Percentiles rank a stretch among this genome's conserved stretches.
Evolutionary conservation across 495 filamentous ascomycete genomes (phyloP).

Genomic region (Aspergillus cristatus): DNA sequence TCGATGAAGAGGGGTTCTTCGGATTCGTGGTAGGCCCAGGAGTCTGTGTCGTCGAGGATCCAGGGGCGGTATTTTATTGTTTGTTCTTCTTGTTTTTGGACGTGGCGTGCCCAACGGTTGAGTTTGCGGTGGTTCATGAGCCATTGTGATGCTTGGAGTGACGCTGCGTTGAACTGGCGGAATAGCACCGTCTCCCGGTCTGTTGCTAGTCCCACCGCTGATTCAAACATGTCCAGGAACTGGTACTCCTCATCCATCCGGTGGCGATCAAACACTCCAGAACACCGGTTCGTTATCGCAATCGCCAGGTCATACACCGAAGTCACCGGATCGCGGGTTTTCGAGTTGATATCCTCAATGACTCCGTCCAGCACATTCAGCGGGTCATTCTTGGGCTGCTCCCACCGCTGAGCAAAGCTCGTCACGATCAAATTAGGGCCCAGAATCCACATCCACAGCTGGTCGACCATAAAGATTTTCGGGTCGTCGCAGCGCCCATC

Average conservation of each 20-base stretch:
- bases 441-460: slow-evolving; percentile 64
- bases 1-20: slow-evolving; percentile 49
- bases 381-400: slow-evolving; percentile 58
- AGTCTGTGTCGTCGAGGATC: slow-evolving; percentile 11
- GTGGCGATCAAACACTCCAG: slow-evolving; percentile 56
- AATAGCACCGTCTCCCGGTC: slow-evolving; percentile 57
- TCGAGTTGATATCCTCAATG: slow-evolving; percentile 60
- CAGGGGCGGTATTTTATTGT: not conserved
- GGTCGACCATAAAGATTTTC: slow-evolving; percentile 70
- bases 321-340: slow-evolving; percentile 52
- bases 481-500: slow-evolving; percentile 34
- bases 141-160: slow-evolving; percentile 51
- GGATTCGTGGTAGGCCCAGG: slow-evolving; percentile 15
- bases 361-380: slow-evolving; percentile 58
- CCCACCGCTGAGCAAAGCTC: slow-evolving; percentile 60
- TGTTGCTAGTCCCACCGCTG: slow-evolving; percentile 54
- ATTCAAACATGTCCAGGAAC: slow-evolving; percentile 67
- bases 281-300: slow-evolving; percentile 56
- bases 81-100: slow-evolving; percentile 21
- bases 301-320: slow-evolving; percentile 58
- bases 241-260: slow-evolving; percentile 56
- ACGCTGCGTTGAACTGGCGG: slow-evolving; percentile 53
- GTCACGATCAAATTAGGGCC: slow-evolving; percentile 59
- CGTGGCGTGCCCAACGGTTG: slow-evolving; percentile 27
- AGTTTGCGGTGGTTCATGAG: slow-evolving; percentile 49